Conservation (phyloP, 768 basidiomycete species). For the Neoboletus brunneissimus region DNA sequence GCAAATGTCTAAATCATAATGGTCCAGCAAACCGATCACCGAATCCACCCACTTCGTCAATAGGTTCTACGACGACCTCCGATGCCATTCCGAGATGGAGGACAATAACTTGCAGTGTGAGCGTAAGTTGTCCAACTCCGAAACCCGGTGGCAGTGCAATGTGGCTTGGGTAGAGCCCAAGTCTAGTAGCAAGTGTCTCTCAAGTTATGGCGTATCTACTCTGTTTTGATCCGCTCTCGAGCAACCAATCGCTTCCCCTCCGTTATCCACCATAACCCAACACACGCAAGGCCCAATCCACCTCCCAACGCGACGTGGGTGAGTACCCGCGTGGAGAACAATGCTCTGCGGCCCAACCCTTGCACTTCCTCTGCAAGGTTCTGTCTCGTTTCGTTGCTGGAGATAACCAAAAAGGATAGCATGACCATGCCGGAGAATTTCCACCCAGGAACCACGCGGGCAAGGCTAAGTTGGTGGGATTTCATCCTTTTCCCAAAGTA, state of each 20-base stretch:
- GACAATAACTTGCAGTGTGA: neutral
- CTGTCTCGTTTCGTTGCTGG: conserved; percentile 14
- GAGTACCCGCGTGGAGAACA: conserved; percentile 23
- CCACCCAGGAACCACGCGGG: conserved; percentile 25
- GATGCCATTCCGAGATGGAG: conserved; percentile 22
- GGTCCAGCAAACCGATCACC: neutral
- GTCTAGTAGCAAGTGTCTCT: neutral
- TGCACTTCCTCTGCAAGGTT: conserved; percentile 14
- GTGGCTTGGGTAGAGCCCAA: neutral
- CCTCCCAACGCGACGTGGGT: conserved; percentile 27
- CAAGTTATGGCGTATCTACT: conserved; percentile 6
- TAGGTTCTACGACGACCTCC: conserved; percentile 26
- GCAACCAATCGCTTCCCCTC: conserved; percentile 23
- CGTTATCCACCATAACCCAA: conserved; percentile 31
- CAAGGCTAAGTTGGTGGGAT: conserved; percentile 12
- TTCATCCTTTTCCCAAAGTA: conserved; percentile 42
- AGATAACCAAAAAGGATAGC: conserved; percentile 26
- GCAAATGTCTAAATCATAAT: conserved; percentile 13
- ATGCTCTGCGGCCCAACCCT: conserved; percentile 14
- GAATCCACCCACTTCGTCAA: conserved; percentile 31
- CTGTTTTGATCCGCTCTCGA: conserved; percentile 20
- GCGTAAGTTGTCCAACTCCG: neutral
- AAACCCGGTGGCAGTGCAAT: conserved; percentile 17
- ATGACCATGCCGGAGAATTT: conserved; percentile 22
- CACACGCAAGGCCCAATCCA: conserved; percentile 24